Conservation (phyloP, 768 basidiomycete species). For the Kwoniella pini region DNA sequence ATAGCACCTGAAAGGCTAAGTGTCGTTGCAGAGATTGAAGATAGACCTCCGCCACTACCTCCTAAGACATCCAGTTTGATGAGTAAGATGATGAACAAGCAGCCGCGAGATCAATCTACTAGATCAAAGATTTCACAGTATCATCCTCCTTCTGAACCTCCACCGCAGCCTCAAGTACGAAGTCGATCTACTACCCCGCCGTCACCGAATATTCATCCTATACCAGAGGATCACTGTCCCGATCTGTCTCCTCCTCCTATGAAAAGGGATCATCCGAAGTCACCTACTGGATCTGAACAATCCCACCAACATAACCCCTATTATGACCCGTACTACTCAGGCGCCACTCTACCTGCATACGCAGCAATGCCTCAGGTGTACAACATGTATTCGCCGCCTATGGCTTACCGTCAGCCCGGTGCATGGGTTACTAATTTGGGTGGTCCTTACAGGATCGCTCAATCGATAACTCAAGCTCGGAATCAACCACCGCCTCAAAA, state of each 20-base stretch:
- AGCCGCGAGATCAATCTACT: background rate
- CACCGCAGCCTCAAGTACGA: too few relatives aligned
- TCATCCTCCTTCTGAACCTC: background rate
- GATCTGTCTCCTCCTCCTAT: background rate
- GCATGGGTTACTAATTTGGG: background rate
- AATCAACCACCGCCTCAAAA: background rate
- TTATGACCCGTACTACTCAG: constrained; percentile 17
- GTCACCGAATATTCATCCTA: background rate
- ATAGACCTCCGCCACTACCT: constrained; percentile 10
- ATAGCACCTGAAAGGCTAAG: background rate
- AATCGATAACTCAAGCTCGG: background rate
- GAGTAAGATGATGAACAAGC: background rate
- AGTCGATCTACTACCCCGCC: too few relatives aligned
- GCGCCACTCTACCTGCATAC: constrained; percentile 14
- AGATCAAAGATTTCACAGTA: too few relatives aligned
- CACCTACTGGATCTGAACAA: background rate
- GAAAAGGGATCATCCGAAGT: constrained; percentile 6
- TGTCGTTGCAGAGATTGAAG: background rate
- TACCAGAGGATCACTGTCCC: constrained; percentile 2
- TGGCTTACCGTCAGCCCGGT: constrained; percentile 13
- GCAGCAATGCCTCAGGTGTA: constrained; percentile 11
- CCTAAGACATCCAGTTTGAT: constrained; percentile 13
- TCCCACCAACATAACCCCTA: background rate
- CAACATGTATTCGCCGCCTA: constrained; percentile 9
- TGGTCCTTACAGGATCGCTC: background rate